phyloP scores from a whole-genome alignment of 176 grass and related monocot genomes.

The Zea luxurians region DNA sequence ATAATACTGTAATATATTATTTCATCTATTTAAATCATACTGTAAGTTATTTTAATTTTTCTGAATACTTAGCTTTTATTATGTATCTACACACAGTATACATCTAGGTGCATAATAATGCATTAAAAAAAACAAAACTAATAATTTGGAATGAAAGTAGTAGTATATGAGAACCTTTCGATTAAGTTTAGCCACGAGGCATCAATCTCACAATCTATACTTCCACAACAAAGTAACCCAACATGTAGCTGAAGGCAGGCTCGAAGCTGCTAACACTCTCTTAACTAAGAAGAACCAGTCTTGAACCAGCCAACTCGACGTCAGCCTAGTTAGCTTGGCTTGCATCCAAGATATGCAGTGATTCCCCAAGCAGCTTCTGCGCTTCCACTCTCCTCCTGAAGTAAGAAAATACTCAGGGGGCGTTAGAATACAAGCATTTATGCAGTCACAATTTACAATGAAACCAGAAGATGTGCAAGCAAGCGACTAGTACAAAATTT shows the following conservation, averaged over 20 bases:
- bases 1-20: no score
- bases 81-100: no score
- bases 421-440: conserved; percentile 22
- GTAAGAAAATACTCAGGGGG: conserved; percentile 18
- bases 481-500: not conserved
- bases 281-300: not conserved
- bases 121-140: no score
- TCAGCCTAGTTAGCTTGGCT: conserved; percentile 30
- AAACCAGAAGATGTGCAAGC: conserved; percentile 1
- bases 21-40: no score
- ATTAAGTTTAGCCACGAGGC: no score
- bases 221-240: not conserved
- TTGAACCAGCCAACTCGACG: not conserved
- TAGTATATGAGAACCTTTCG: no score
- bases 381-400: conserved; percentile 92
- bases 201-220: no score
- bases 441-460: conserved; percentile 27
- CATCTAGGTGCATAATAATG: no score
- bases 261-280: not conserved
- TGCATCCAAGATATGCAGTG: conserved; percentile 65
- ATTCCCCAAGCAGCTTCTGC: conserved; percentile 71
- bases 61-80: no score
- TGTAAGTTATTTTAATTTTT: no score
- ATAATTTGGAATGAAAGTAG: no score
- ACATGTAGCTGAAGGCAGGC: not conserved